Conservation (phyloP, 1,284 basidiomycete genomes). For the Bjerkandera adusta region DNA sequence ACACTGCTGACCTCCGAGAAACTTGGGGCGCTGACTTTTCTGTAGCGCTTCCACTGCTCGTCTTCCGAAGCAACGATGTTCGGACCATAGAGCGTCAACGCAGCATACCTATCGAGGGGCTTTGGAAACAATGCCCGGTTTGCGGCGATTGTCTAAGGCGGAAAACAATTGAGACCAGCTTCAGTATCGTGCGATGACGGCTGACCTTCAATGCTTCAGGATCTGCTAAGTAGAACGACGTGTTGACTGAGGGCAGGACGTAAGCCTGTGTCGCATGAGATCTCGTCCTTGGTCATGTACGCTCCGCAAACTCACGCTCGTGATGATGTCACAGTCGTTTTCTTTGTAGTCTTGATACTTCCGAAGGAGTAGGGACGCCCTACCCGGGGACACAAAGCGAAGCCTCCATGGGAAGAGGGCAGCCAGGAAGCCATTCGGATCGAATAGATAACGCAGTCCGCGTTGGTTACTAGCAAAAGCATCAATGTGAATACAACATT, state of each 20-base stretch:
- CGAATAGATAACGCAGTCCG: constrained; percentile 22
- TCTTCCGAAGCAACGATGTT: constrained; percentile 56
- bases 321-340: constrained; percentile 24
- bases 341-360: constrained; percentile 23
- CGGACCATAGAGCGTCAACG: constrained; percentile 36
- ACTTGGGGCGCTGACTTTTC: constrained; percentile 40
- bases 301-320: constrained; percentile 17
- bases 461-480: constrained; percentile 22
- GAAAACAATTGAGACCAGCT: neutral
- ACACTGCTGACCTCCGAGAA: constrained; percentile 34
- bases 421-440: constrained; percentile 17
- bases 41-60: constrained; percentile 54
- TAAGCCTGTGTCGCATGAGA: constrained; percentile 1
- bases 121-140: constrained; percentile 30
- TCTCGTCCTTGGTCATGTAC: neutral
- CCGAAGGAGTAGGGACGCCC: constrained; percentile 13
- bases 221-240: constrained; percentile 25
- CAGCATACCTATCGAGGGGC: constrained; percentile 27
- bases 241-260: constrained; percentile 9
- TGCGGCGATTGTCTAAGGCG: constrained; percentile 9
- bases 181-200: neutral
- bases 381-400: constrained; percentile 19
- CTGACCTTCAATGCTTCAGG: constrained; percentile 23
- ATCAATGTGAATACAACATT: too few relatives aligned
- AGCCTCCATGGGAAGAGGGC: constrained; percentile 21